These are phyloP conservation scores for Perkinsus chesapeaki DNA, from an alignment of 169 alveolate genomes.

Conservation along the genomic window DNA sequence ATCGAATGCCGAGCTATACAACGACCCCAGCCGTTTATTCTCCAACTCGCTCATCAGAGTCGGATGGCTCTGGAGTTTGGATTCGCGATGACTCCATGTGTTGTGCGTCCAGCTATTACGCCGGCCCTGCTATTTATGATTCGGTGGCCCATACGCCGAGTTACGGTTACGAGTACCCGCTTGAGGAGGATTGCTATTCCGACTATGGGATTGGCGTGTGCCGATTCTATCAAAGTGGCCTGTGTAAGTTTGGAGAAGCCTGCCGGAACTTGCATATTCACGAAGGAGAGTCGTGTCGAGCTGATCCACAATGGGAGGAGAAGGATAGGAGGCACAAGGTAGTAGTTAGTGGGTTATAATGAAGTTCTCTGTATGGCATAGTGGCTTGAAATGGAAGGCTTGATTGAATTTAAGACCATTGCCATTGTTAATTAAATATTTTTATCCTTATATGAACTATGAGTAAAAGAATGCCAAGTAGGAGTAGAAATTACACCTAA, in stretches of 20 bases:
- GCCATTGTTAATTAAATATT: too few species aligned
- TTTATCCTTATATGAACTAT: too few species aligned
- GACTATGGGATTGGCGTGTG: background rate
- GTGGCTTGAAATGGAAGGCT: too few species aligned
- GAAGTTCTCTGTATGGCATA: too few species aligned
- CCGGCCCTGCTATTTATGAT: background rate
- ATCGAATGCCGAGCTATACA: background rate
- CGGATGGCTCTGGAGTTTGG: background rate
- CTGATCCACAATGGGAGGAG: background rate
- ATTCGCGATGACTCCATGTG: background rate
- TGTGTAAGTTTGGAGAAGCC: background rate
- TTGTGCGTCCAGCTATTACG: background rate
- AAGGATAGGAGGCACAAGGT: background rate
- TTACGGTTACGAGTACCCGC: background rate
- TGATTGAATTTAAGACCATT: too few species aligned
- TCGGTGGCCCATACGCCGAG: background rate
- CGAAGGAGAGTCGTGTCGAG: background rate
- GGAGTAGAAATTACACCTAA: too few species aligned
- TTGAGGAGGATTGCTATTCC: background rate
- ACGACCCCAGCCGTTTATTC: background rate
- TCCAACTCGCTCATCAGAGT: background rate
- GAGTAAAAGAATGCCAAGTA: too few species aligned
- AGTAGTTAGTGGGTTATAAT: background rate
- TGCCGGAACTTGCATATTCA: background rate
- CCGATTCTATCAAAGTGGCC: background rate